Base-by-base conservation (phyloP, 371 early-diverging fungal species). In the Cokeromyces recurvatus region DNA sequence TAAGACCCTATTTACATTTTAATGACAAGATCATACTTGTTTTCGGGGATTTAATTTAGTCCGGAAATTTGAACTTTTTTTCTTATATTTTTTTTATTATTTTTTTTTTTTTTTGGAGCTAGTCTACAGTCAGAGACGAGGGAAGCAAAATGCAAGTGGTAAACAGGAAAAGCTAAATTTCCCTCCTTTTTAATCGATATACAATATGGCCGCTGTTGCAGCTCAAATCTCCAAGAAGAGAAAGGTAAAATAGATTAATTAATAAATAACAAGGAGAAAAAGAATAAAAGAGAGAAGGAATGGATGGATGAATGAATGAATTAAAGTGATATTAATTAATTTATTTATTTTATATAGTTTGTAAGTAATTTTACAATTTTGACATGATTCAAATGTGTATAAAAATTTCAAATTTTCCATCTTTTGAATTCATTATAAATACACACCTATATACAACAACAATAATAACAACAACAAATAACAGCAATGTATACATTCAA, bases 151-250 rank as follows among this genome's bases (percentile, higher is more conserved):
- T 20, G n/a, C 7, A 40, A 40, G 41, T 25, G 27, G 27, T 25
- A 16, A 46, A 12, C 22, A 17, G n/a, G 22, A n/a, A 38, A 55
- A 55, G 37, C 38, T 36, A 37, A 27, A 38, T 48, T 55, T 59
- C 56, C 51, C 52, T 55, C 55, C 61, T 52, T 59, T 59, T 59
- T 63, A 51, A 44, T 48, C 42, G 43, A 55, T 54, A 51, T 58
- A 53, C 55, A 58, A 48, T 57, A 63, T 63, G 63, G 63, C 63
- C 65, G 54, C 57, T 55, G 54, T 56, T 53, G 66, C 68, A 47
- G 75, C 77, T 60, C 79, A 79, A 63, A 79, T 81, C 66, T 75
- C 77, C 79, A 85, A 85, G 83, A 85, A 85, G 82, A 82, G 85
- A 74, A 85, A 85, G 79, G 85, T 82, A 72, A 38, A 29, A 32